These are phyloP conservation scores for Inonotus obliquus DNA, from an alignment of 1,284 basidiomycete genomes.

Conservation along the genomic window DNA sequence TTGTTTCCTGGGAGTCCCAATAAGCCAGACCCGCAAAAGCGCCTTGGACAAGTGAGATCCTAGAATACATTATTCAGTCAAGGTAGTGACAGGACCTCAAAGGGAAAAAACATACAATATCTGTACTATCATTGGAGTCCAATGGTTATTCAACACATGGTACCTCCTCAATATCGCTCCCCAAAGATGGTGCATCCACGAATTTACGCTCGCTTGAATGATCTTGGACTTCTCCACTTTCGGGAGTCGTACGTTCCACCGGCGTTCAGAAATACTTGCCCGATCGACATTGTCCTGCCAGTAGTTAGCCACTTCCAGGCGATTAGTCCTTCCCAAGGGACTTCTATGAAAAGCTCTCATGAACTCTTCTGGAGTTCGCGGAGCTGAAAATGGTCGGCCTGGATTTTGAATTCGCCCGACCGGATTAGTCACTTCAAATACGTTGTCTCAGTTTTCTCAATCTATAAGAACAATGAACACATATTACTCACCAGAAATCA, in stretches of 20 bases:
- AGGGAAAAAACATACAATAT: not conserved
- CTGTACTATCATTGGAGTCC: not conserved
- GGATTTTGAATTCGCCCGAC: not conserved
- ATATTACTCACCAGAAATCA: slow-evolving; percentile 38
- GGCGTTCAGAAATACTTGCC: slow-evolving; percentile 31
- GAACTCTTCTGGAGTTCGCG: slow-evolving; percentile 61
- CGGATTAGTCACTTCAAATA: not conserved
- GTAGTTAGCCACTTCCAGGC: slow-evolving; percentile 23
- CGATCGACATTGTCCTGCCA: slow-evolving; percentile 24
- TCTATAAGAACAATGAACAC: slow-evolving; percentile 24
- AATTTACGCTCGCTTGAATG: slow-evolving; percentile 73
- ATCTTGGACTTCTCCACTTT: slow-evolving; percentile 48
- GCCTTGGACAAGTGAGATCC: slow-evolving; percentile 38
- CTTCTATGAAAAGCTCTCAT: slow-evolving; percentile 33
- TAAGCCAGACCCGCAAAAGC: not conserved
- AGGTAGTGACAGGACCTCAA: not conserved
- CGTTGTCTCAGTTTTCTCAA: not conserved
- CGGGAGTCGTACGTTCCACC: not conserved
- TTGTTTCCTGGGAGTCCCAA: not conserved
- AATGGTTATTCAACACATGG: not conserved
- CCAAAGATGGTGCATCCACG: slow-evolving; percentile 21
- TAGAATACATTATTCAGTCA: slow-evolving; percentile 40
- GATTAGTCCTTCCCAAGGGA: slow-evolving; percentile 29
- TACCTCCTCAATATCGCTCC: not conserved
- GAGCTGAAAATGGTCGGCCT: slow-evolving; percentile 30